These are phyloP conservation scores for Plasmodium fragile DNA, from an alignment of 169 alveolate species.

Conservation along the genomic window DNA sequence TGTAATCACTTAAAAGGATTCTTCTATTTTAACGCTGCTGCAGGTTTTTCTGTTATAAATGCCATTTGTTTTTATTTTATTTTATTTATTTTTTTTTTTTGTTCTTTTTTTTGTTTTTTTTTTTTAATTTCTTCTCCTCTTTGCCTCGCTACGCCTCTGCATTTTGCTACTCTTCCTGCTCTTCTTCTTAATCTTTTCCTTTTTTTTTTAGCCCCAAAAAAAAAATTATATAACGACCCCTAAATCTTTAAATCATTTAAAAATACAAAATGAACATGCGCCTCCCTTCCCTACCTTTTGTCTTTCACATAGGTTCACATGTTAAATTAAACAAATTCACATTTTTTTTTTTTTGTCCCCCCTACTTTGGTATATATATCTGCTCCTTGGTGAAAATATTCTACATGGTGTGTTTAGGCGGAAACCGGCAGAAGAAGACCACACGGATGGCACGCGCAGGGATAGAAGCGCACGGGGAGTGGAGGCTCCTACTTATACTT, in stretches of 20 bases:
- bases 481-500: neutral
- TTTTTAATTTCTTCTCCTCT: neutral
- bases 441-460: neutral
- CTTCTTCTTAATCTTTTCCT: neutral
- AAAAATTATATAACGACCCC: neutral
- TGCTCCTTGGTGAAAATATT: neutral
- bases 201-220: neutral
- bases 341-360: neutral
- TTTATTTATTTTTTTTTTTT: neutral
- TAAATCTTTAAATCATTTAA: neutral
- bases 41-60: conserved; percentile 13
- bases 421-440: neutral
- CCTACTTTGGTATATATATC: neutral
- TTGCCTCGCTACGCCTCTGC: neutral
- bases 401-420: neutral
- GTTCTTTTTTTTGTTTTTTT: neutral
- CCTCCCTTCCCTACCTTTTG: conserved; percentile 4
- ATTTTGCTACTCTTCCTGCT: neutral
- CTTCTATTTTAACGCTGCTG: conserved; percentile 13
- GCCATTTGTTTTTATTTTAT: neutral
- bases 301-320: neutral
- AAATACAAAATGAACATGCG: neutral
- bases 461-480: neutral
- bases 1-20: neutral
- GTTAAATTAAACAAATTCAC: neutral